Conservation (phyloP, 208 protist genomes). For the Vickermania ingenoplastis region DNA sequence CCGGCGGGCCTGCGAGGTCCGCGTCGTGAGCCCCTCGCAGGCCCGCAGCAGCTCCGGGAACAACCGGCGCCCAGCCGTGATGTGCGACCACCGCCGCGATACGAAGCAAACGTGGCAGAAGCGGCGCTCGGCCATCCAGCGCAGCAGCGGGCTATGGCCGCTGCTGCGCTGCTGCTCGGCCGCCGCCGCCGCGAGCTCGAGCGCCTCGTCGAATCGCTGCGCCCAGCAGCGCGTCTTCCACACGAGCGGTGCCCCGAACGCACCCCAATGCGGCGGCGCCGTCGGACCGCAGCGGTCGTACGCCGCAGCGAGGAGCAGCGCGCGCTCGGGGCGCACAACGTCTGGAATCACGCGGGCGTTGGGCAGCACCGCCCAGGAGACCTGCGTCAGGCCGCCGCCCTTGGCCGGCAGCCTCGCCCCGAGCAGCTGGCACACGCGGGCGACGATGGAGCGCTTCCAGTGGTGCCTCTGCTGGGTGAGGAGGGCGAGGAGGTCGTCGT, state of each 20-base stretch:
- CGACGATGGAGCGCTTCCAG: constrained; percentile 36
- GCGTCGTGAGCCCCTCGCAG: constrained; percentile 40
- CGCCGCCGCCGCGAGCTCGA: constrained; percentile 30
- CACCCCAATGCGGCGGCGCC: constrained; percentile 50
- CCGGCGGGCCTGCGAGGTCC: constrained; percentile 48
- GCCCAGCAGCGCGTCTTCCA: constrained; percentile 68
- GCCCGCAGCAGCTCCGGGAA: constrained; percentile 27
- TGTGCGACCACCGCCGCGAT: constrained; percentile 22
- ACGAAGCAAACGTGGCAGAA: constrained; percentile 47
- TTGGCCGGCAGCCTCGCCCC: constrained; percentile 39
- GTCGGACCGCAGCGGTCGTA: constrained; percentile 32
- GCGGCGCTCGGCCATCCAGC: constrained; percentile 30
- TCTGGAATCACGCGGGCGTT: constrained; percentile 45
- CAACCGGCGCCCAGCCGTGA: constrained; percentile 30
- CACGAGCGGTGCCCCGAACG: constrained; percentile 58
- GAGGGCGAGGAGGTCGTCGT: constrained; percentile 37
- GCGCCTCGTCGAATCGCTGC: constrained; percentile 29
- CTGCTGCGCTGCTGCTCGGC: constrained; percentile 19
- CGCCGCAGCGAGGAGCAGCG: constrained; percentile 24
- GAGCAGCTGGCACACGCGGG: constrained; percentile 51
- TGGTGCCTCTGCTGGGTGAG: constrained; percentile 25
- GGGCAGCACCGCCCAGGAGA: constrained; percentile 36
- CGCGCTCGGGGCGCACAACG: constrained; percentile 34
- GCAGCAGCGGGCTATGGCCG: constrained; percentile 21
- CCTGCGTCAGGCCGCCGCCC: constrained; percentile 7